phyloP scores from a whole-genome alignment of 164 flowering plant genomes.

The Houttuynia cordata region DNA sequence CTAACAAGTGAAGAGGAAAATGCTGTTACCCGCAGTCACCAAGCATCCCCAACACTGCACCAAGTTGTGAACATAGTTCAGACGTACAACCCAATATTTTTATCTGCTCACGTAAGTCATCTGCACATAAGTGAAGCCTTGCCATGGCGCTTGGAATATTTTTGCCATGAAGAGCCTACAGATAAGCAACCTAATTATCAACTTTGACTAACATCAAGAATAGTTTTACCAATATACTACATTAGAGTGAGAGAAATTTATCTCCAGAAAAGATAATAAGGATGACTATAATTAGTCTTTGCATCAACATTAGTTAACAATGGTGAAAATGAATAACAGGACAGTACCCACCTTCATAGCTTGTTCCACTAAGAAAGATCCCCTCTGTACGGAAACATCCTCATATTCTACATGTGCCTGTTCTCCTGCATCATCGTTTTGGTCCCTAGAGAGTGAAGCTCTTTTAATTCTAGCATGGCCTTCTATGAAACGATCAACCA shows the following conservation, averaged over 20 bases:
- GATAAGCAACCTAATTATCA: constrained; percentile 4
- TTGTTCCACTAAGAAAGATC: constrained; percentile 92
- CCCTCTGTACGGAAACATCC: constrained; percentile 91
- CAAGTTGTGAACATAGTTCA: constrained; percentile 92
- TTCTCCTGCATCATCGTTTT: constrained; percentile 23
- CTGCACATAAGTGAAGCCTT: constrained; percentile 71
- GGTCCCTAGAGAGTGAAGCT: constrained; percentile 29
- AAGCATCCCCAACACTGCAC: constrained; percentile 96
- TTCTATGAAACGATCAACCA: constrained; percentile 86
- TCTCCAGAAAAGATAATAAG: too few species aligned
- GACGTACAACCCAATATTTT: constrained; percentile 48
- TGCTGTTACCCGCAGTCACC: constrained; percentile 85
- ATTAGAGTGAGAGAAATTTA: too few species aligned
- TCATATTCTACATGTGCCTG: constrained; percentile 55
- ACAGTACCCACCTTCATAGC: constrained; percentile 82
- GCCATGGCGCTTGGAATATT: constrained; percentile 90
- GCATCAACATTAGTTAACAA: too few species aligned
- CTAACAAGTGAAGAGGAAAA: neutral
- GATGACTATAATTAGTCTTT: too few species aligned
- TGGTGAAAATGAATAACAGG: too few species aligned
- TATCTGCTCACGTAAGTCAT: constrained; percentile 73
- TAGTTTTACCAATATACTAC: neutral
- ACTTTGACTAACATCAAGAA: neutral
- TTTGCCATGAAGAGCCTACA: constrained; percentile 84
- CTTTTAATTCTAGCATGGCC: constrained; percentile 96